Percentiles rank a stretch among this genome's conserved stretches.
Conservation (phyloP, 192 early-diverging fungal species). For the Coemansia sp. region DNA sequence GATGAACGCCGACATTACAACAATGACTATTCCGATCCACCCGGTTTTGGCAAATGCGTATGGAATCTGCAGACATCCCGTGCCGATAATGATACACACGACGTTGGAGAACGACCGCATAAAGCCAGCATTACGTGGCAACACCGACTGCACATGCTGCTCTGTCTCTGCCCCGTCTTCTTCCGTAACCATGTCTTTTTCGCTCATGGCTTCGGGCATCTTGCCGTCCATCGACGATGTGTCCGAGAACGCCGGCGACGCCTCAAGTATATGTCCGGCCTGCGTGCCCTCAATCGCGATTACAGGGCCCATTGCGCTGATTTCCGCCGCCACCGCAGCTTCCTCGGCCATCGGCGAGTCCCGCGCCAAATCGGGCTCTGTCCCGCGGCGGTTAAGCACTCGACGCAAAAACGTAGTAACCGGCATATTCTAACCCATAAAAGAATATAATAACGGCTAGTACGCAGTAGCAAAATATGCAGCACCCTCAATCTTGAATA, state of each 20-base stretch:
- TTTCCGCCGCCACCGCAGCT: slow-evolving; percentile 9
- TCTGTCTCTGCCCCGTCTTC: background rate
- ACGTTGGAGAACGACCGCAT: slow-evolving; percentile 62
- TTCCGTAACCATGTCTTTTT: background rate
- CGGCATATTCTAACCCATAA: slow-evolving; percentile 12
- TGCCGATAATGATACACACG: slow-evolving; percentile 78
- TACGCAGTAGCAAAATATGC: too few relatives aligned
- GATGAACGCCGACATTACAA: slow-evolving; percentile 70
- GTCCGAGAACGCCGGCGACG: slow-evolving; percentile 29
- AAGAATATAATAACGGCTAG: background rate
- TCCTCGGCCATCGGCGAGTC: slow-evolving; percentile 1
- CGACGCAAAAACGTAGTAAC: slow-evolving; percentile 38
- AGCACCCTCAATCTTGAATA: too few relatives aligned
- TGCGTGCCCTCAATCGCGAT: slow-evolving; percentile 4
- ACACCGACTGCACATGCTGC: background rate
- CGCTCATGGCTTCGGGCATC: slow-evolving; percentile 18
- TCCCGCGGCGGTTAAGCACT: slow-evolving; percentile 33
- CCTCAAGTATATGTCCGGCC: slow-evolving; percentile 16
- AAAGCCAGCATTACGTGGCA: slow-evolving; percentile 47
- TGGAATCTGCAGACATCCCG: slow-evolving; percentile 79
- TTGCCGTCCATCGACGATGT: slow-evolving; percentile 34
- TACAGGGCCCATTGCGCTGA: slow-evolving; percentile 14
- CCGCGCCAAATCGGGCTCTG: background rate
- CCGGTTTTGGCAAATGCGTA: slow-evolving; percentile 74
- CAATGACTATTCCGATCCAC: slow-evolving; percentile 73